Base-by-base conservation (phyloP, 208 protist species). In the Acanthamoeba polyphaga region DNA sequence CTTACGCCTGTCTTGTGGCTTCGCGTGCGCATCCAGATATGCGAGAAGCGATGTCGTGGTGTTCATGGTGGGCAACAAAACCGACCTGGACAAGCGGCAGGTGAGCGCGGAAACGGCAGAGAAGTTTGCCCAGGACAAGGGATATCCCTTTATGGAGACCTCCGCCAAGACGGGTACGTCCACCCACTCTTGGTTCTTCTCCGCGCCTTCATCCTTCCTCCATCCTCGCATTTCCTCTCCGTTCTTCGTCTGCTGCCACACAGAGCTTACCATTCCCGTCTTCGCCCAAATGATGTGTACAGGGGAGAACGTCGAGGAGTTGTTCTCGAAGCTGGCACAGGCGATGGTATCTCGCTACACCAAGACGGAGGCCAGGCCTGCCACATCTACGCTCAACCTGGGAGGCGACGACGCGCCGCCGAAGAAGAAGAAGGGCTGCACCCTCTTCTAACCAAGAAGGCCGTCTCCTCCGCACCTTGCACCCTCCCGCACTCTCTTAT, bases 21-120 rank as follows among this genome's bases (percentile, higher is more conserved):
- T 2, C n/a, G 15, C 22, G 7, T 17, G 22, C 58, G 19, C 22
- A 64, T 80, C 43, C 29, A 88, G 87, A 8, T 92, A 92, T 27
- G 87, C 87, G 27, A 51, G n/a, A 29, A 43, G 38, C 60, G 64
- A 74, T 0, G 55, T 29, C 53, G 38, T 51, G 4, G 87, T 92
- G 62, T 60, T 92, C n/a, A 27, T 92, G 87, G 87, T 74, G 38
- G 87, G 87, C 53, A 92, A 92, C 87, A 92, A 92, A 38, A 68
- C 49, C 43, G 87, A 92, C 17, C 7, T 17, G 53, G 82, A 74
- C 53, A 24, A 8, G 12, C 32, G 62, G 13, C n/a, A 68, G 22
- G 87, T 88, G 51, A 88, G 49, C 80, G 49, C 80, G 49, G 80
- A 60, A 29, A 64, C 22, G 80, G 80, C 32, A 43, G 80, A 88